Evolutionary conservation across 257 asterid species (phyloP).

Genomic region (Petunia secreta): DNA sequence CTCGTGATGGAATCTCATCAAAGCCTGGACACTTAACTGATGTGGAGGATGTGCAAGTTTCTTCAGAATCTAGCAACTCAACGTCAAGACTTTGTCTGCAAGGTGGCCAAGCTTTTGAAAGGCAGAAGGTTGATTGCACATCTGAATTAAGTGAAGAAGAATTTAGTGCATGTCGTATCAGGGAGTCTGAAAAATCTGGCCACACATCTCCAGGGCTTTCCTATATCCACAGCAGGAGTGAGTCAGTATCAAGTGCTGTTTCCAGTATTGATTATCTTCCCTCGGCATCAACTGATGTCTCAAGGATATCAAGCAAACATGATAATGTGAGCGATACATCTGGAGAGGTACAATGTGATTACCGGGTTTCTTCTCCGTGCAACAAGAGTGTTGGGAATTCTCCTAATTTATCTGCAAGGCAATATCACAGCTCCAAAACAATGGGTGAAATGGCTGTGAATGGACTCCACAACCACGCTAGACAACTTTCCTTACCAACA

Average conservation of each 20-base stretch:
- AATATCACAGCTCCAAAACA: constrained; percentile 50
- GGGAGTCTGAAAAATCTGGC: constrained; percentile 52
- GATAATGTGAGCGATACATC: constrained; percentile 47
- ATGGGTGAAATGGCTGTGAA: constrained; percentile 48
- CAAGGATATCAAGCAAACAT: constrained; percentile 50
- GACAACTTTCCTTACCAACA: constrained; percentile 51
- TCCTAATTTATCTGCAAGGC: constrained; percentile 45
- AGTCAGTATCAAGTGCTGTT: constrained; percentile 80
- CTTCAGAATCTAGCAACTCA: constrained; percentile 41
- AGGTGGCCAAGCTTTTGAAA: constrained; percentile 36
- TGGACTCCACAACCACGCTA: constrained; percentile 47
- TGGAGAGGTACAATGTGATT: constrained; percentile 43
- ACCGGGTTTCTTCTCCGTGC: constrained; percentile 29
- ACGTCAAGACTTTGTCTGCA: constrained; percentile 41
- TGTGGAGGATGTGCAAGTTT: constrained; percentile 35
- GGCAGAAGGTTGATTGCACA: constrained; percentile 31
- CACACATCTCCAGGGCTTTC: constrained; percentile 74
- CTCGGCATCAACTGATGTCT: constrained; percentile 49
- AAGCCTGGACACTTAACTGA: constrained; percentile 28
- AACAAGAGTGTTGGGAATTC: constrained; percentile 38
- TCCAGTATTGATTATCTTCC: constrained; percentile 77
- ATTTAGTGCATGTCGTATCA: constrained; percentile 25
- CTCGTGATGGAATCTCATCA: constrained; percentile 27
- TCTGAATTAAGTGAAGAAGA: constrained; percentile 45
- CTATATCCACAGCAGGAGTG: constrained; percentile 87